Evolutionary conservation across 2,329 filamentous ascomycete genomes (phyloP), one percentile per base, ranked within the genome.

Genomic region (Teratosphaeriaceae sp.): DNA sequence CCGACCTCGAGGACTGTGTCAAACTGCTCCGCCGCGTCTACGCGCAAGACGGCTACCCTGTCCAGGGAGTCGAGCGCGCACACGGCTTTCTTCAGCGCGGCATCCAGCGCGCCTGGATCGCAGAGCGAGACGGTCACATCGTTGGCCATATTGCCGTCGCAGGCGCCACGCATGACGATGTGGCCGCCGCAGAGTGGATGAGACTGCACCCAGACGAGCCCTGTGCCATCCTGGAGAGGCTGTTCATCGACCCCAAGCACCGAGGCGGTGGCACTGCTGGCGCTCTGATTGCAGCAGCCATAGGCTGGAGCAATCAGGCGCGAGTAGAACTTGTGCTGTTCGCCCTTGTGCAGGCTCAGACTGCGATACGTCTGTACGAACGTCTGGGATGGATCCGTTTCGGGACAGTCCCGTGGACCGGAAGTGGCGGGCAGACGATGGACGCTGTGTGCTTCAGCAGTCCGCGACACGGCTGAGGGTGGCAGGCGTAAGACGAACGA

Each of bases 181-280:
- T 55, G 12, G 41, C 51, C 38, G 51, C 53, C 12, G 43, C 40
- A 11, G 35, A 47, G 26, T 48, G 50, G 49, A 33, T 43, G 27
- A 12, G 44, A 15, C 38, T 24, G 20, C 34, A 49, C 42, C 46
- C 44, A 7, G 24, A 45, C 16, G 34, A 42, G 19, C 20, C 36
- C 11, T 38, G 53, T 27, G 52, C 53, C n/a, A 50, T 55, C 2
- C 51, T 60, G 2, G 55, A 51, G 23, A 46, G 55, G 24, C 44
- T 60, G 8, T 58, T 54, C 36, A 49, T 60, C 19, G 47, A 56
- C 38, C 55, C 56, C 3, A 34, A 35, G 2, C 21, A 43, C 22
- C 44, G 49, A 13, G 51, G 52, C 2, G 26, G 23, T 30, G 55
- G 57, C 1, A 30, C 47, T 13, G 56, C 52, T 9, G 46, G 31